phyloP scores from a whole-genome alignment of 345 rosid species.

The Citrus sp. region DNA sequence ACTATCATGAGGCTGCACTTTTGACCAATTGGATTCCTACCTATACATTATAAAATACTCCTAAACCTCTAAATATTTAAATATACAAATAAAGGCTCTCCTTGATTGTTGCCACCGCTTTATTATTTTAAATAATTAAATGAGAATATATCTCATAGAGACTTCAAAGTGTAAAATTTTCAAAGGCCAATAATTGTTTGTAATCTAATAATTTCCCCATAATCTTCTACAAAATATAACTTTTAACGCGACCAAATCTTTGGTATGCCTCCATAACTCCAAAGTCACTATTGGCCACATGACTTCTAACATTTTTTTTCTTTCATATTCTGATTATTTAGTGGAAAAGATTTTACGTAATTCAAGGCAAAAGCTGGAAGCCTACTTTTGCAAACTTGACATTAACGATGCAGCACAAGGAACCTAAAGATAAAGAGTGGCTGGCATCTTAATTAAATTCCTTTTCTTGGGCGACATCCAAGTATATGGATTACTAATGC shows the following conservation, averaged over 20 bases:
- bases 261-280: background rate
- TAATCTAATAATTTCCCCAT: slow-evolving; percentile 11
- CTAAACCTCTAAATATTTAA: background rate
- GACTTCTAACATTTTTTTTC: background rate
- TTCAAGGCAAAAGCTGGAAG: background rate
- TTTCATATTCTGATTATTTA: background rate
- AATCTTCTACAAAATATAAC: slow-evolving; percentile 8
- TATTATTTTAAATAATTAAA: background rate
- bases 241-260: slow-evolving; percentile 1
- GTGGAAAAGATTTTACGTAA: background rate
- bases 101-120: slow-evolving; percentile 17
- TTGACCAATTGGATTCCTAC: slow-evolving; percentile 30
- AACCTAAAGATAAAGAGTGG: background rate
- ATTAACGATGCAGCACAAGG: background rate
- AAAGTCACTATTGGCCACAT: background rate
- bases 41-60: background rate
- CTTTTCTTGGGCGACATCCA: background rate
- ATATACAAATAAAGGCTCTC: slow-evolving; percentile 2
- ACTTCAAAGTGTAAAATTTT: background rate
- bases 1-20: slow-evolving; percentile 20
- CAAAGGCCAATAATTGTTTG: slow-evolving; percentile 7
- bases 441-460: background rate
- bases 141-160: slow-evolving; percentile 17
- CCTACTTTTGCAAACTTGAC: background rate
- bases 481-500: background rate